Conservation (phyloP, 495 filamentous ascomycete genomes). For the Tuber brumale region DNA sequence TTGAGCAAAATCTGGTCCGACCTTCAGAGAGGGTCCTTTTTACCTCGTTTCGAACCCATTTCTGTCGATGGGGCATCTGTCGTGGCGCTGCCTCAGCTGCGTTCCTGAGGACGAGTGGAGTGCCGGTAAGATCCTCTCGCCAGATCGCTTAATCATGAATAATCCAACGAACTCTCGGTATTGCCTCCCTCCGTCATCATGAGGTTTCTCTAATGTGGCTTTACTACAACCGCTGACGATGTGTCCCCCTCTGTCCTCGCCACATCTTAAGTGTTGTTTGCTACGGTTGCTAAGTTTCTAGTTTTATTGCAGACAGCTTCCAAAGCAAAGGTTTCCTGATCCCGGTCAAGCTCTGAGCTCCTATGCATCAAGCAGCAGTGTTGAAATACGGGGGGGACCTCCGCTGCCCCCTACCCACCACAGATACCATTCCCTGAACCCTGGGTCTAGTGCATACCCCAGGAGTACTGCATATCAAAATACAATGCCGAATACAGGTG, state of each 20-base stretch:
- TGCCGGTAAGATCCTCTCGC: not conserved
- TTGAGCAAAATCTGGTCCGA: not conserved
- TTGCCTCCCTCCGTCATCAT: not conserved
- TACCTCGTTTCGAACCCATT: not conserved
- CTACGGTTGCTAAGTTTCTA: not conserved
- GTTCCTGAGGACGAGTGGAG: not conserved
- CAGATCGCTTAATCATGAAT: not conserved
- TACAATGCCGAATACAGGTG: not conserved
- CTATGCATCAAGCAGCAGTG: not conserved
- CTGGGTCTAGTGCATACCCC: not conserved
- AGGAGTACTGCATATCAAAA: not conserved
- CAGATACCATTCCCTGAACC: not conserved
- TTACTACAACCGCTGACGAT: not conserved
- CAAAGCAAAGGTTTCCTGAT: not conserved
- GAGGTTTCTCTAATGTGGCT: not conserved
- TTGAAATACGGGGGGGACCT: not conserved
- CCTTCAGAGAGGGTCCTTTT: not conserved
- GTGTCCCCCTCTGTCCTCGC: not conserved
- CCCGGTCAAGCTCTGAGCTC: not conserved
- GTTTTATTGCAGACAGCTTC: not conserved
- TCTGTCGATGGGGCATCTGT: not conserved
- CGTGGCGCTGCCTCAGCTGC: not conserved
- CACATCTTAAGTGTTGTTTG: not conserved
- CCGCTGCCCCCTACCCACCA: not conserved
- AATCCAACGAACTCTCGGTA: not conserved